A percentile compares a stretch with the other conserved stretches of the same genome.
phyloP scores from a whole-genome alignment of 2,329 filamentous ascomycete species.

The Fusarium circinatum region DNA sequence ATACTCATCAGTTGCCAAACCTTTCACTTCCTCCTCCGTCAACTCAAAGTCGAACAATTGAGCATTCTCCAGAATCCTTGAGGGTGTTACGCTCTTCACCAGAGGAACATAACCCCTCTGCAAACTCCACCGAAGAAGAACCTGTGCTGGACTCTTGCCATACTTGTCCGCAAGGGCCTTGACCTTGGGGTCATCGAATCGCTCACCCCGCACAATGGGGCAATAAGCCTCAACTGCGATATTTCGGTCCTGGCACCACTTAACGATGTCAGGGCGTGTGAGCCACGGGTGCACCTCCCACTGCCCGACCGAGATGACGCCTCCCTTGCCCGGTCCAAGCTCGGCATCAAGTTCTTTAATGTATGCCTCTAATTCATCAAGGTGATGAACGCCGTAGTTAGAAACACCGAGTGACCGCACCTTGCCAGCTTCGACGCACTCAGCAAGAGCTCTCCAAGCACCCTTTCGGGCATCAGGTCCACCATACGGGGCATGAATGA shows the following conservation, averaged over 20 bases:
- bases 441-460: conserved; percentile 71
- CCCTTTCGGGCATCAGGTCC: conserved; percentile 65
- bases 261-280: conserved; percentile 78
- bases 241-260: conserved; percentile 75
- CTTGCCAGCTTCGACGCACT: conserved; percentile 69
- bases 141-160: conserved; percentile 77
- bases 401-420: conserved; percentile 71
- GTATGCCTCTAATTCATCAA: conserved; percentile 68
- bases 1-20: conserved; percentile 62
- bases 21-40: conserved; percentile 61
- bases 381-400: conserved; percentile 72
- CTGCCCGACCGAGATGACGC: conserved; percentile 84
- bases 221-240: conserved; percentile 73
- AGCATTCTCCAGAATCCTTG: conserved; percentile 73
- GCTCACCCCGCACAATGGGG: conserved; percentile 72
- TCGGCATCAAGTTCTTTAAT: conserved; percentile 70
- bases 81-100: conserved; percentile 77
- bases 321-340: conserved; percentile 71
- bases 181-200: conserved; percentile 75
- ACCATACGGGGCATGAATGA: conserved; percentile 71
- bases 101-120: conserved; percentile 81
- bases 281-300: conserved; percentile 94
- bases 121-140: conserved; percentile 83
- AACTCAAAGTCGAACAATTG: conserved; percentile 66
- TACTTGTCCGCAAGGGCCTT: conserved; percentile 76